Evolutionary conservation across 371 early-diverging fungal genomes (phyloP).

Genomic region (Mucor ambiguus): DNA sequence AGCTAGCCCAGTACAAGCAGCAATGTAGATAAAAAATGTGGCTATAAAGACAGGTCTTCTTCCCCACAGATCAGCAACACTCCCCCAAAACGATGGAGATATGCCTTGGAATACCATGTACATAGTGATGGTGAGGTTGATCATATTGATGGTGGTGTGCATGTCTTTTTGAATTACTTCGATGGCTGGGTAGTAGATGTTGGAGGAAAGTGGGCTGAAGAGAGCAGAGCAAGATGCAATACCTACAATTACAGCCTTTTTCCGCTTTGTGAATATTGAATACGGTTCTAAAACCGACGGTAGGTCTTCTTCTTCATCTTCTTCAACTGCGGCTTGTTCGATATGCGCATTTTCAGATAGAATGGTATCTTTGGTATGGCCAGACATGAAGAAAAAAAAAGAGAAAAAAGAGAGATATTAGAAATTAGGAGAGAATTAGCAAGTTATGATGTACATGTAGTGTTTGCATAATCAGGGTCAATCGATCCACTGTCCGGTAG

Average conservation of each 20-base stretch:
- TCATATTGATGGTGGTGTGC: slow-evolving; percentile 18
- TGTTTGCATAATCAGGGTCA: not conserved
- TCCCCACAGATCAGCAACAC: slow-evolving; percentile 60
- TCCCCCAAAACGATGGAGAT: slow-evolving; percentile 59
- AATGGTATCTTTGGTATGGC: not conserved
- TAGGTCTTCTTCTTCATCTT: not conserved
- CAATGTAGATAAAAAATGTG: slow-evolving; percentile 54
- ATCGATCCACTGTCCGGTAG: not conserved
- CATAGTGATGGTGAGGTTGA: slow-evolving; percentile 30
- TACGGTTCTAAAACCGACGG: not conserved
- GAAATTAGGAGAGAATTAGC: not conserved
- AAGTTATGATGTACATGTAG: not conserved
- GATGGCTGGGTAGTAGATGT: slow-evolving; percentile 18
- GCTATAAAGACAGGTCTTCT: slow-evolving; percentile 60
- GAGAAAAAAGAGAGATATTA: not conserved
- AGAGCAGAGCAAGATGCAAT: slow-evolving; percentile 10
- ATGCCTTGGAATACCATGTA: slow-evolving; percentile 37
- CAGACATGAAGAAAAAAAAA: not conserved
- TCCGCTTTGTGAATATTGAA: slow-evolving; percentile 8
- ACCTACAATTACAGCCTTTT: slow-evolving; percentile 8
- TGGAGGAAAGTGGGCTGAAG: slow-evolving; percentile 19
- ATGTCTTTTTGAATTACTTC: slow-evolving; percentile 20
- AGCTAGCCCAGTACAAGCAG: slow-evolving; percentile 61
- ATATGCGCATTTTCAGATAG: not conserved
- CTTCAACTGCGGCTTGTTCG: not conserved